Evolutionary conservation across 75 land plant species (phyloP).

Genomic region (Selaginella moellendorffii): DNA sequence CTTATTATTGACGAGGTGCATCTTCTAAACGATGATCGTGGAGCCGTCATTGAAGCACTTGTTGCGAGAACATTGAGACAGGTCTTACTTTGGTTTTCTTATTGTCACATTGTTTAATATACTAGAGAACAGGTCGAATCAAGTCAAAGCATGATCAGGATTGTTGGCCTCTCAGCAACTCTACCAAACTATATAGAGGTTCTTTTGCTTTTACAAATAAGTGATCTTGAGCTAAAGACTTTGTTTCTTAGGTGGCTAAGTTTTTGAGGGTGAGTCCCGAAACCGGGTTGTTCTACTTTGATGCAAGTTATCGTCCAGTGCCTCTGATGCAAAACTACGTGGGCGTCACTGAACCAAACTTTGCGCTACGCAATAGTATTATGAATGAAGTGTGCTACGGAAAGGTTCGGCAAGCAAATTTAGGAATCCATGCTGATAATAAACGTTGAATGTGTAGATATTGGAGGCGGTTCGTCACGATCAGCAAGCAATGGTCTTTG

Average conservation of each 20-base stretch:
- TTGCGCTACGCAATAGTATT: conserved; percentile 47
- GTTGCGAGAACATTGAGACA: conserved; percentile 97
- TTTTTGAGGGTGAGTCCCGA: conserved; percentile 87
- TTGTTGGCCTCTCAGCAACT: conserved; percentile 95
- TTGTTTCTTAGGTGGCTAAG: conserved; percentile 58
- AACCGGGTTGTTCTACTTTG: conserved; percentile 82
- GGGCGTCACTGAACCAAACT: conserved; percentile 78
- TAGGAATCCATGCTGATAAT: no score
- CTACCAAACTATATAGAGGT: conserved; percentile 93
- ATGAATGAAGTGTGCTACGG: conserved; percentile 85
- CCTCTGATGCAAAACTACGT: conserved; percentile 95
- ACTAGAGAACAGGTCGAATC: conserved; percentile 98
- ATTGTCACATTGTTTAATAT: not conserved
- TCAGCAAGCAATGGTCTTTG: conserved; percentile 97
- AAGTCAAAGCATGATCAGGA: conserved; percentile 88
- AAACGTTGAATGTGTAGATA: conserved; percentile 52
- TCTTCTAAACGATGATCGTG: conserved; percentile 98
- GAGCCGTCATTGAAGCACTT: conserved; percentile 93
- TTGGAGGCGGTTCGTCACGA: conserved; percentile 77
- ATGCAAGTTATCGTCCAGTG: conserved; percentile 91
- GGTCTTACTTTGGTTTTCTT: conserved; percentile 25
- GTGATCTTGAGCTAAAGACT: not conserved
- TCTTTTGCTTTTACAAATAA: not conserved
- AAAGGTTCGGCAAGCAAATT: no score
- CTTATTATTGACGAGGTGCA: conserved; percentile 99